These are phyloP conservation scores for Prunella vulgaris DNA, from an alignment of 257 asterid genomes.

Conservation along the genomic window DNA sequence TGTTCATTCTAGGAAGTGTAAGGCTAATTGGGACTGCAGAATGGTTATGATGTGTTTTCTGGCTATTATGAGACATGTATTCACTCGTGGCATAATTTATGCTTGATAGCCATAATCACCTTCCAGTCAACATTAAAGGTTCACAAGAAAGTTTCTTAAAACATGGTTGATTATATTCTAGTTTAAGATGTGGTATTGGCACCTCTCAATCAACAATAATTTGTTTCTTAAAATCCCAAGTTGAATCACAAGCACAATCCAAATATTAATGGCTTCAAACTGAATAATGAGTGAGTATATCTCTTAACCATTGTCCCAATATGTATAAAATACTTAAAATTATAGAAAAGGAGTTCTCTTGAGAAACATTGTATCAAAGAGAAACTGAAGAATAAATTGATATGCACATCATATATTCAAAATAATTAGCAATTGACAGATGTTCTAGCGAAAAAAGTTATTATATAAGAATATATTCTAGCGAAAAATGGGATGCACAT, in stretches of 20 bases:
- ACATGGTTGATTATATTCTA: neutral
- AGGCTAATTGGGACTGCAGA: neutral
- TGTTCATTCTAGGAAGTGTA: neutral
- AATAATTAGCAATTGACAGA: neutral
- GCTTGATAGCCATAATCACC: neutral
- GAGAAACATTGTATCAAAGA: neutral
- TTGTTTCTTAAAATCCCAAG: neutral
- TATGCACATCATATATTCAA: neutral
- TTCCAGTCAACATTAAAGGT: neutral
- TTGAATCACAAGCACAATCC: neutral
- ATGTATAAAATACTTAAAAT: neutral
- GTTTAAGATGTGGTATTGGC: neutral
- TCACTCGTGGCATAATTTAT: too few relatives aligned
- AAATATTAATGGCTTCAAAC: neutral
- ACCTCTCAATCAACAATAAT: neutral
- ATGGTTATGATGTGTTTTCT: neutral
- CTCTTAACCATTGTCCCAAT: neutral
- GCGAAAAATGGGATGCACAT: neutral
- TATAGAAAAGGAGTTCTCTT: neutral
- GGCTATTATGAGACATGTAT: neutral
- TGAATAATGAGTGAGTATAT: neutral
- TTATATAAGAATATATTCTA: neutral
- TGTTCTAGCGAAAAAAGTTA: neutral
- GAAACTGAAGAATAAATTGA: neutral
- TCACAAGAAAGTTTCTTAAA: neutral